Base-by-base conservation (phyloP, 148 eudicot species). In the Fagopyrum homotropicum region DNA sequence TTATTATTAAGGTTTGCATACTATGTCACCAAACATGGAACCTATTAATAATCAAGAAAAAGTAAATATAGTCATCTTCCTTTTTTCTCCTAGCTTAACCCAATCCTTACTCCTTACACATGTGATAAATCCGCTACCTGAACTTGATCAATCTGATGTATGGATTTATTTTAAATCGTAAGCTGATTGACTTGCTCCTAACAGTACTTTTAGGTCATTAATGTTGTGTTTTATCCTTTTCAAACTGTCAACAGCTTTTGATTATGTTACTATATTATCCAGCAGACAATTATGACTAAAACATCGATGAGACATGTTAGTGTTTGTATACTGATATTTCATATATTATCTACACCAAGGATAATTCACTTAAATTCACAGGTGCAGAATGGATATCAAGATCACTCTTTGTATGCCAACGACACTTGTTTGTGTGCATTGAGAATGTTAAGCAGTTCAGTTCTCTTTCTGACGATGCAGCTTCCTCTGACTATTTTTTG, bases 371-470 rank as follows among this genome's bases (percentile, higher is more conserved):
- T 72, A 66, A 26, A 76, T 50, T 72, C 74, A 43, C 82, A 90
- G 96, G 77, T 44, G 80, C 76, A 71, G 64, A 52, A 74, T 89
- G 90, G 93, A 73, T 77, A 48, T 72, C 86, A 76, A 86, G 88
- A 77, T 91, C 93, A n/a, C 74, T 91, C 9, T 89, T 89, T 80
- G 84, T 91, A 54, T 79, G 75, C 71, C 81, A 76, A 55, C 78
- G 85, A 66, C 85, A 82, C 77, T 77, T 89, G 76, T 76, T 87
- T 74, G 77, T 91, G 68, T 89, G 89, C 90, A 78, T 79, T 56
- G 96, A 89, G 77, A 86, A 91, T 69, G 16, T 87, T 11, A 3
- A 49, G 81, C 84, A 83, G 81, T 85, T 87, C 78, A 84, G 83
- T 57, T 81, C 76, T 77, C 79, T 76, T 69, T 63, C 82, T 6